phyloP scores from a whole-genome alignment of 805 yeast genomes.

The Wickerhamiella sergipiensis region DNA sequence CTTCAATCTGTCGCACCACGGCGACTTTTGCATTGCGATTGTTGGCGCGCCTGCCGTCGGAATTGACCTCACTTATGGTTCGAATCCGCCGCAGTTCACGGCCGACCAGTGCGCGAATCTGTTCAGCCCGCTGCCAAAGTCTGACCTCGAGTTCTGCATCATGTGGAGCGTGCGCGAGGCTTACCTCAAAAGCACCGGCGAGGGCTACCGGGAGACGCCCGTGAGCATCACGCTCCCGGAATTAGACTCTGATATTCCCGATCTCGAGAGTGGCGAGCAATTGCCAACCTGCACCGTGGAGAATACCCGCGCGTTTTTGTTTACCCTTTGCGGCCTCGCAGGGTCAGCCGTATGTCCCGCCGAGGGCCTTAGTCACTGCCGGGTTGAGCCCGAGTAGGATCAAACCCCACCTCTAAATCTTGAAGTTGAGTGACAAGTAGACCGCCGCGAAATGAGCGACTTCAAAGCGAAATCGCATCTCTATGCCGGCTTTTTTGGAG shows the following conservation, averaged over 20 bases:
- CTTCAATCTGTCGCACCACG: constrained; percentile 14
- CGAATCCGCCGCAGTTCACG: constrained; percentile 8
- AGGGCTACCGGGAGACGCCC: constrained; percentile 9
- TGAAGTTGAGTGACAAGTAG: too few relatives aligned
- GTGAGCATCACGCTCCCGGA: neutral
- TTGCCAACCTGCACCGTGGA: neutral
- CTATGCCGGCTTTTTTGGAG: constrained; percentile 73
- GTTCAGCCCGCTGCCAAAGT: constrained; percentile 4
- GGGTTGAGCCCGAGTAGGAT: neutral
- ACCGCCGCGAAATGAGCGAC: constrained; percentile 4
- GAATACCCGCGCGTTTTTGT: neutral
- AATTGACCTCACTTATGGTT: constrained; percentile 11
- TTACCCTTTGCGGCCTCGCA: neutral
- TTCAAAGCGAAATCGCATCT: constrained; percentile 32
- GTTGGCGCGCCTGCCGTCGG: constrained; percentile 14
- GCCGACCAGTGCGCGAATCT: constrained; percentile 5
- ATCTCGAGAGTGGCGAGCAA: neutral
- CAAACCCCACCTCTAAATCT: neutral
- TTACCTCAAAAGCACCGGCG: constrained; percentile 14
- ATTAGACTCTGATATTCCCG: neutral
- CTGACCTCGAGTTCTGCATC: constrained; percentile 6
- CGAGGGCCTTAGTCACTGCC: neutral
- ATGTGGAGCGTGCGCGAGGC: constrained; percentile 20
- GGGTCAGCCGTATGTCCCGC: neutral
- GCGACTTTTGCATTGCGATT: constrained; percentile 9